A percentile compares a stretch with the other conserved stretches of the same genome.
Evolutionary conservation across 768 basidiomycete genomes (phyloP).

Genomic region (Russula vinacea): DNA sequence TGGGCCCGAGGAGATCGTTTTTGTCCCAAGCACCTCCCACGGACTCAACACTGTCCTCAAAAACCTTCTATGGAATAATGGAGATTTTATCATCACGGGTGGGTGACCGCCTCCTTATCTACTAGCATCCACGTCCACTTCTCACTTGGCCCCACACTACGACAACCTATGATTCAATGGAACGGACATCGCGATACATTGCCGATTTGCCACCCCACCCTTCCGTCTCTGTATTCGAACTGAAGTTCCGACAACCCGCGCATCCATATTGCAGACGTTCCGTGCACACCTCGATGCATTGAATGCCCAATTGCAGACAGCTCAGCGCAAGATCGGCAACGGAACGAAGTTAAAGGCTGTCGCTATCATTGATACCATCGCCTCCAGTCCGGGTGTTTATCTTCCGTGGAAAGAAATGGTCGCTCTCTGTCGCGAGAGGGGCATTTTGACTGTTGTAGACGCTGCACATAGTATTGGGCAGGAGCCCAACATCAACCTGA

Average conservation of each 20-base stretch:
- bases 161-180: conserved; percentile 57
- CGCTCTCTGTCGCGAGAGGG: conserved; percentile 57
- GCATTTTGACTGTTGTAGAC: conserved; percentile 67
- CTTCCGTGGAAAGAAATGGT: conserved; percentile 75
- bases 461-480: conserved; percentile 80
- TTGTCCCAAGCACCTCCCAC: conserved; percentile 59
- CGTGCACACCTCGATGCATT: conserved; percentile 39
- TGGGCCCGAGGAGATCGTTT: conserved; percentile 55
- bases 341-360: conserved; percentile 48
- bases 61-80: conserved; percentile 64
- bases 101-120: conserved; percentile 31
- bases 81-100: conserved; percentile 67
- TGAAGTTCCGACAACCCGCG: conserved; percentile 55
- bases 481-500: conserved; percentile 58
- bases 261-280: conserved; percentile 52
- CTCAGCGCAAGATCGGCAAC: conserved; percentile 26
- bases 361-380: conserved; percentile 67
- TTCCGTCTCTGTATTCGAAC: conserved; percentile 45
- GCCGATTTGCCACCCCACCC: conserved; percentile 56
- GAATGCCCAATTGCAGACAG: conserved; percentile 27
- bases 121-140: background rate
- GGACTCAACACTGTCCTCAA: conserved; percentile 64
- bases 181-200: conserved; percentile 50
- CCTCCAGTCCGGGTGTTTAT: conserved; percentile 55
- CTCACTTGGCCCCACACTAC: conserved; percentile 38